phyloP scores from a whole-genome alignment of 805 yeast species.

The Candida wancherniae region DNA sequence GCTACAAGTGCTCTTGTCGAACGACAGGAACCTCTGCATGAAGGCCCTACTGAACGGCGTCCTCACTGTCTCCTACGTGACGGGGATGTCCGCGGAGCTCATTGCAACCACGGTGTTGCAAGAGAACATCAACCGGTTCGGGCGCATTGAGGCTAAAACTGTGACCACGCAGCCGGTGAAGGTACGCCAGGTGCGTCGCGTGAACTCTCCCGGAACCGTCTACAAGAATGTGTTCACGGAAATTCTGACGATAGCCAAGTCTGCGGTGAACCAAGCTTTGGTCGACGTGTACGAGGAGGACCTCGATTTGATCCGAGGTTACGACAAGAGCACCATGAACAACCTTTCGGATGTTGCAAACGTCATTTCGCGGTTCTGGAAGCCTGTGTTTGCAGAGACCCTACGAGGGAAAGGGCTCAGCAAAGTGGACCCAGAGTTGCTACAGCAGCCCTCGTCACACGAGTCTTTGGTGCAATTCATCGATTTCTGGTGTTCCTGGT shows the following conservation, averaged over 20 bases:
- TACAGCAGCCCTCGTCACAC: too few species aligned
- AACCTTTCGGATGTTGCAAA: conserved; percentile 41
- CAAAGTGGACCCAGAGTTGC: too few species aligned
- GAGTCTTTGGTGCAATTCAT: conserved; percentile 38
- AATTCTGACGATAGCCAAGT: conserved; percentile 34
- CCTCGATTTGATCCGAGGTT: conserved; percentile 43
- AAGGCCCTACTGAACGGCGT: conserved; percentile 68
- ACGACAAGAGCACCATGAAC: conserved; percentile 30
- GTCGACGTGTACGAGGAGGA: conserved; percentile 55
- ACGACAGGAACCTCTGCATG: conserved; percentile 78
- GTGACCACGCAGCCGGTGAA: conserved; percentile 6
- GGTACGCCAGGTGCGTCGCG: conserved; percentile 4
- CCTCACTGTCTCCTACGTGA: conserved; percentile 54
- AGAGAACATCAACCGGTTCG: conserved; percentile 30
- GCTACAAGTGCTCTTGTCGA: conserved; percentile 61
- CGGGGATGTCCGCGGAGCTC: conserved; percentile 39
- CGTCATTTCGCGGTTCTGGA: conserved; percentile 31
- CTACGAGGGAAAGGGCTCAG: conserved; percentile 26
- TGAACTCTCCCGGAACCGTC: neutral
- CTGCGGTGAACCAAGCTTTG: conserved; percentile 50
- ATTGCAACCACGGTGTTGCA: conserved; percentile 38
- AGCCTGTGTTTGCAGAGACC: conserved; percentile 54
- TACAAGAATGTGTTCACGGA: conserved; percentile 35
- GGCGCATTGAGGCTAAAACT: conserved; percentile 12
- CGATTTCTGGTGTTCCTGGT: conserved; percentile 48